A percentile compares a stretch with the other conserved stretches of the same genome.
Evolutionary conservation across 2,329 filamentous ascomycete species (phyloP).

Genomic region (Pseudovirgaria hyperparasitica): DNA sequence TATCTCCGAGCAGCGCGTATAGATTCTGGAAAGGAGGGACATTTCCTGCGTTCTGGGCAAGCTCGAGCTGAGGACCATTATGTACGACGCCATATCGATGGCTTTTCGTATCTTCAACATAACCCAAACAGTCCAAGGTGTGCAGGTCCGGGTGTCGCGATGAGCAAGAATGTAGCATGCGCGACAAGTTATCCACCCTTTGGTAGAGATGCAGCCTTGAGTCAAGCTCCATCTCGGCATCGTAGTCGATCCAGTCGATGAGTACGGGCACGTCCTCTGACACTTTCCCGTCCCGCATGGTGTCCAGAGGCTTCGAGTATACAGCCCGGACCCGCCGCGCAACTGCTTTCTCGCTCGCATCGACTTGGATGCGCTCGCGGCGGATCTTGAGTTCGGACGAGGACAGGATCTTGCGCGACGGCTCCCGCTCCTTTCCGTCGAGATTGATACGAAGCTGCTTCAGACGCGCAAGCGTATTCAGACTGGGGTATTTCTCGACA

Average conservation of each 20-base stretch:
- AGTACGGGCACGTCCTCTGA: constrained; percentile 17
- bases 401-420: constrained; percentile 25
- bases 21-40: too few relatives aligned
- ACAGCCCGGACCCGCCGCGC: constrained; percentile 18
- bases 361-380: constrained; percentile 17
- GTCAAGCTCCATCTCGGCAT: constrained; percentile 23
- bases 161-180: constrained; percentile 36
- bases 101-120: too few relatives aligned
- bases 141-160: too few relatives aligned
- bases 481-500: constrained; percentile 29
- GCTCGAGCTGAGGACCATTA: too few relatives aligned
- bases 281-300: constrained; percentile 3
- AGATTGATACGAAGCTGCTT: constrained; percentile 37
- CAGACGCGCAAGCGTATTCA: constrained; percentile 31
- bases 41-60: too few relatives aligned
- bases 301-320: constrained; percentile 20
- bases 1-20: neutral
- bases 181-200: constrained; percentile 34
- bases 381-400: constrained; percentile 31
- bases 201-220: constrained; percentile 31
- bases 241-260: constrained; percentile 36
- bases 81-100: too few relatives aligned
- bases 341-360: constrained; percentile 6
- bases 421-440: constrained; percentile 29
- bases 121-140: too few relatives aligned